Evolutionary conservation across 169 alveolate genomes (phyloP).

Genomic region (Cryptosporidium bovis): DNA sequence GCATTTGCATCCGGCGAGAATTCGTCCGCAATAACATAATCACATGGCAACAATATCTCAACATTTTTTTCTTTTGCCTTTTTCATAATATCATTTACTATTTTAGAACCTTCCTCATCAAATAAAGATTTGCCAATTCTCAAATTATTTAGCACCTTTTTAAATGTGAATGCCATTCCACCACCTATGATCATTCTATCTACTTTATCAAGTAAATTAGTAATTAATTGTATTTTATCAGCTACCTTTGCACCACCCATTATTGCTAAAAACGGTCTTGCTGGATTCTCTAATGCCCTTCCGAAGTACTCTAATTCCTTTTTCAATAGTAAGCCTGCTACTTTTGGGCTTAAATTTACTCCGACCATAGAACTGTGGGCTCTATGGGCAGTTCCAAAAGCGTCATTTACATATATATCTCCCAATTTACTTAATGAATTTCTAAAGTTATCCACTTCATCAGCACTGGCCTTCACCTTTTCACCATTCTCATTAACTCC

Average conservation of each 20-base stretch:
- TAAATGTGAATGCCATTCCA: slow-evolving; percentile 99
- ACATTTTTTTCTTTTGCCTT: slow-evolving; percentile 92
- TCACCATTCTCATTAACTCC: slow-evolving; percentile 92
- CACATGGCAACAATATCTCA: slow-evolving; percentile 93
- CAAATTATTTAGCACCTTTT: slow-evolving; percentile 88
- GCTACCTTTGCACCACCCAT: slow-evolving; percentile 98
- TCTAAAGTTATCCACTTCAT: slow-evolving; percentile 89
- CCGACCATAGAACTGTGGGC: slow-evolving; percentile 98
- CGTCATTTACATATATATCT: slow-evolving; percentile 96
- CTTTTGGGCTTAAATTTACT: slow-evolving; percentile 88
- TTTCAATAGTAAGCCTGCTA: slow-evolving; percentile 94
- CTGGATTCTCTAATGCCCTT: slow-evolving; percentile 94
- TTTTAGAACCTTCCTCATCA: slow-evolving; percentile 96
- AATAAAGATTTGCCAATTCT: slow-evolving; percentile 93
- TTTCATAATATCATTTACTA: slow-evolving; percentile 92
- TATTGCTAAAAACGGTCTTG: slow-evolving; percentile 94
- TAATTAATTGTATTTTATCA: slow-evolving; percentile 96
- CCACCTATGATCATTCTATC: slow-evolving; percentile 97
- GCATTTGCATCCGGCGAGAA: slow-evolving; percentile 90
- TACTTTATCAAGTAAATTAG: slow-evolving; percentile 91
- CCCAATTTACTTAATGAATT: slow-evolving; percentile 91
- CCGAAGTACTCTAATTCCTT: slow-evolving; percentile 96
- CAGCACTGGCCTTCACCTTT: slow-evolving; percentile 89
- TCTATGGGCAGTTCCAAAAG: slow-evolving; percentile 99
- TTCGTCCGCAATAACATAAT: slow-evolving; percentile 91